These are phyloP conservation scores for Alternaria sp. DNA, from an alignment of 2,329 filamentous ascomycete species.

Conservation along the genomic window DNA sequence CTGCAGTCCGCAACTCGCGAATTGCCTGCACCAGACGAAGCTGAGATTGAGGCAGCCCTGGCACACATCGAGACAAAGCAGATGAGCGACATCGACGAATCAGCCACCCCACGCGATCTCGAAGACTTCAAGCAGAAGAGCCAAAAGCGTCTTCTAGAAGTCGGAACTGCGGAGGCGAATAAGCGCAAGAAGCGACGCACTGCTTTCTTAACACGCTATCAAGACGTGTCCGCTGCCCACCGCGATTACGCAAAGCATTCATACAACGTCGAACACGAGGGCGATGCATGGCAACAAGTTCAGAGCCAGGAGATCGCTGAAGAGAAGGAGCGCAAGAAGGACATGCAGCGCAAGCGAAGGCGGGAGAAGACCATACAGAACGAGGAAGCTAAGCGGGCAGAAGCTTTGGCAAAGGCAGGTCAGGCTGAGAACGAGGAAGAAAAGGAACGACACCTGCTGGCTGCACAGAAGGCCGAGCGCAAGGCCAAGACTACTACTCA, in stretches of 20 bases:
- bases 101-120: slow-evolving; percentile 61
- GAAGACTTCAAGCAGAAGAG: slow-evolving; percentile 63
- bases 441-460: slow-evolving; percentile 79
- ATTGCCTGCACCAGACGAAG: slow-evolving; percentile 59
- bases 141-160: slow-evolving; percentile 74
- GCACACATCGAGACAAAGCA: slow-evolving; percentile 66
- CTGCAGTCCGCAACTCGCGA: slow-evolving; percentile 35
- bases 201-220: slow-evolving; percentile 64
- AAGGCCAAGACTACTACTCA: slow-evolving; percentile 92
- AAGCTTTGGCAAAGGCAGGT: slow-evolving; percentile 79
- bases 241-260: slow-evolving; percentile 76
- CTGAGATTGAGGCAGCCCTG: slow-evolving; percentile 74
- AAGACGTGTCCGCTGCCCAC: slow-evolving; percentile 71
- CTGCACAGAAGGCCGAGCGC: slow-evolving; percentile 89
- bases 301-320: slow-evolving; percentile 89
- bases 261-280: slow-evolving; percentile 79
- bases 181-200: slow-evolving; percentile 73
- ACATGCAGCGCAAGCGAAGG: slow-evolving; percentile 97
- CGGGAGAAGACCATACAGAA: slow-evolving; percentile 94
- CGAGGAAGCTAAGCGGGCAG: slow-evolving; percentile 82
- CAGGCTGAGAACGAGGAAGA: slow-evolving; percentile 84
- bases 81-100: slow-evolving; percentile 65
- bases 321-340: slow-evolving; percentile 99
- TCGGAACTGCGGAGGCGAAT: slow-evolving; percentile 68
- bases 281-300: slow-evolving; percentile 84